A percentile compares a stretch with the other conserved stretches of the same genome.
Evolutionary conservation across 306 rosid species (phyloP).

Genomic region (Pterocarpus santalinus): DNA sequence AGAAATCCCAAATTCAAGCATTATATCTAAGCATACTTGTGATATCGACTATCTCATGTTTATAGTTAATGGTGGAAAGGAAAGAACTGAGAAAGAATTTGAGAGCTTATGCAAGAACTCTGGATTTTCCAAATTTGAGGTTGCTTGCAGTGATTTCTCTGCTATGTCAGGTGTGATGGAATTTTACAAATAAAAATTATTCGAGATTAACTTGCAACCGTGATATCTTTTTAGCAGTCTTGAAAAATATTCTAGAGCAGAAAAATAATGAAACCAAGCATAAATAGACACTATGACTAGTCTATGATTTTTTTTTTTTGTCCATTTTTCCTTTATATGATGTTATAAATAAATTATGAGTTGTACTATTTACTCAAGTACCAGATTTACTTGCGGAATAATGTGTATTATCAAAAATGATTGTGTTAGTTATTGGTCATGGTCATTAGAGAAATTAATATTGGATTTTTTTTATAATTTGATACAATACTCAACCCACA

Average conservation of each 20-base stretch:
- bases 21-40: conserved; percentile 2
- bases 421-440: too few relatives aligned
- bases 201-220: not conserved
- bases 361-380: too few relatives aligned
- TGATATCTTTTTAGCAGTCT: not conserved
- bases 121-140: conserved; percentile 42
- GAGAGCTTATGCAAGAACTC: conserved; percentile 24
- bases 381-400: too few relatives aligned
- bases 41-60: conserved; percentile 33
- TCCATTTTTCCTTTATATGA: too few relatives aligned
- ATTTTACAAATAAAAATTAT: conserved; percentile 28
- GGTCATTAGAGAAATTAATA: too few relatives aligned
- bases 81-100: conserved; percentile 43
- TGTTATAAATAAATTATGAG: too few relatives aligned
- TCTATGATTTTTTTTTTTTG: too few relatives aligned
- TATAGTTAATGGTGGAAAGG: conserved; percentile 23
- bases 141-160: not conserved
- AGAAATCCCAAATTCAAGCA: conserved; percentile 26
- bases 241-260: not conserved
- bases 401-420: too few relatives aligned
- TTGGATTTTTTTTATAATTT: too few relatives aligned
- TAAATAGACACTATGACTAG: too few relatives aligned
- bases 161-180: conserved; percentile 9
- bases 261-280: not conserved
- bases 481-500: too few relatives aligned